Base-by-base conservation (phyloP, 768 basidiomycete species). In the Boletus rubropictus region DNA sequence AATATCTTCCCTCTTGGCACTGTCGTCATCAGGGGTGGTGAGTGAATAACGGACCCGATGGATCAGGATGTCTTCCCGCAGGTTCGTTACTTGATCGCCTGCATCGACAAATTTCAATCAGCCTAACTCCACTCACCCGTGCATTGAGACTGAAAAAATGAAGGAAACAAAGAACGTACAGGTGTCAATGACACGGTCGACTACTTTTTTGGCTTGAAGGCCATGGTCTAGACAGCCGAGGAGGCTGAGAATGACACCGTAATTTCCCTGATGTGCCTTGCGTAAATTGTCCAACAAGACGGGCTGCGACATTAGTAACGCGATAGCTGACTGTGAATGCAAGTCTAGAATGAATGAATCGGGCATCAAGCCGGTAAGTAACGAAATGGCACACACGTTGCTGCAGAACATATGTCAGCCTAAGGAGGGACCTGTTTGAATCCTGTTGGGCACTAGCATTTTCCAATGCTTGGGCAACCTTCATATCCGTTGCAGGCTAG, bases 211-310 rank as follows among this genome's bases (percentile, higher is more conserved):
- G n/a, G 84, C 79, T 55, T 80, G 79, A 28, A 83, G 66, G 0
- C 96, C 96, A 44, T 86, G 76, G 54, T 98, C 96, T 39, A 99
- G 68, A 56, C 86, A 92, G n/a, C 94, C 94, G 6, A 98, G 74
- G 38, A 99, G 75, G 59, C 90, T 91, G 25, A 98, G 78, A 33
- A 99, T 84, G 34, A 94, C 72, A 41, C 91, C 82, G 61, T 96
- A 99, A 55, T 87, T 92, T 36, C 96, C 96, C 73, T 85, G 80
- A 53, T 95, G 80, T 1, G 94, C 94, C 58, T 86, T 94, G 38
- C 91, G 82, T 12, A 96, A 72, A 58, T 83, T 88, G 45, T 97
- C 92, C 29, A 97, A 70, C 1, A 98, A 69, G 0, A 79, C 66
- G 0, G 93, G 86, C 32, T 91, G 84, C 1, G 79, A 73, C 65